A percentile compares a stretch with the other conserved stretches of the same genome.
Conservation (phyloP, 2,329 filamentous ascomycete genomes). For the Coleophoma crateriformis region DNA sequence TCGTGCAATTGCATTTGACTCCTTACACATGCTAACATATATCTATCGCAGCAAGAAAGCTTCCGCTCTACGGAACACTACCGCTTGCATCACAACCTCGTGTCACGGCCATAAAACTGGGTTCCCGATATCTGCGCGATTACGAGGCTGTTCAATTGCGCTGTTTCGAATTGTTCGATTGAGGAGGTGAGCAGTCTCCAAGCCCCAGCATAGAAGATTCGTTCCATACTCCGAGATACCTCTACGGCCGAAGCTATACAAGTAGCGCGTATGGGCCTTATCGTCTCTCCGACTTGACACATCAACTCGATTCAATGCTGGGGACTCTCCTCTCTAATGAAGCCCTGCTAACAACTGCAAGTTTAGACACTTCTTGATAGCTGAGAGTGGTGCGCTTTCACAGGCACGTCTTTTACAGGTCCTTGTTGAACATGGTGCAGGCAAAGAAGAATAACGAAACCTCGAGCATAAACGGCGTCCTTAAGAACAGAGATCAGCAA, state of each 20-base stretch:
- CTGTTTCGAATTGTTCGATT: background rate
- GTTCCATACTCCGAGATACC: no score
- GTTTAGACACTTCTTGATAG: no score
- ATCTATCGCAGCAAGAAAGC: constrained; percentile 9
- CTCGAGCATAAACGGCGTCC: constrained; percentile 34
- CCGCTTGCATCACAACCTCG: constrained; percentile 11
- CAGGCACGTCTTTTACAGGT: no score
- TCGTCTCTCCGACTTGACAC: background rate
- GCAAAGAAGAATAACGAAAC: constrained; percentile 32
- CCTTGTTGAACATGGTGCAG: constrained; percentile 54
- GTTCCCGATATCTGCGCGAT: constrained; percentile 12
- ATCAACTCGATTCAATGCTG: background rate
- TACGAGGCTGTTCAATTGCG: constrained; percentile 4
- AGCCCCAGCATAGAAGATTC: no score
- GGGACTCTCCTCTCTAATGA: no score
- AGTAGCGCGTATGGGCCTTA: background rate
- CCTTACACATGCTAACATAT: constrained; percentile 14
- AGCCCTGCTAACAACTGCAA: no score
- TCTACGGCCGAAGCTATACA: no score
- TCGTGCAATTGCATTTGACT: background rate
- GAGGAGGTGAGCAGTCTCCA: background rate
- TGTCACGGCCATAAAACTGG: constrained; percentile 8
- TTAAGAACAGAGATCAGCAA: constrained; percentile 40
- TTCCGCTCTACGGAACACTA: constrained; percentile 9
- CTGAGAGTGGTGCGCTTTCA: no score